Conservation (phyloP, 768 basidiomycete species). For the Xerocomus brunneocitrinus region DNA sequence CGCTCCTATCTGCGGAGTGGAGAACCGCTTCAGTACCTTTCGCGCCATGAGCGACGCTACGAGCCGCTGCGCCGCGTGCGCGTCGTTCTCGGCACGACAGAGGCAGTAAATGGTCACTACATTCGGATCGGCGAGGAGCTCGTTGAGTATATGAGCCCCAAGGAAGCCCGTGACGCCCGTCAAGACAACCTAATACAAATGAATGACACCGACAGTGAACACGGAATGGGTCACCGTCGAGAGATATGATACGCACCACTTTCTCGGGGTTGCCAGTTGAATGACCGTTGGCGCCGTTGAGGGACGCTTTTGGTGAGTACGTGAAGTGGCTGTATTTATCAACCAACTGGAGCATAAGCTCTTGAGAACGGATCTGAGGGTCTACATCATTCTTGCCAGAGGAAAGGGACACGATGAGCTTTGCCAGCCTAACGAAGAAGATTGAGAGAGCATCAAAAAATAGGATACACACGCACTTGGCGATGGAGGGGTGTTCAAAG, state of each 20-base stretch:
- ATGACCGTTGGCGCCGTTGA: constrained; percentile 11
- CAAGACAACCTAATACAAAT: constrained; percentile 29
- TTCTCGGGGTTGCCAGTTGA: constrained; percentile 1
- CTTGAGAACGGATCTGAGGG: constrained; percentile 25
- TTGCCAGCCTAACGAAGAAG: constrained; percentile 31
- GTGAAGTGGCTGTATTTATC: constrained; percentile 34
- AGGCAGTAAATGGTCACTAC: constrained; percentile 46
- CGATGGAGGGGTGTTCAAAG: constrained; percentile 46
- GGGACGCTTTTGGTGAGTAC: background rate
- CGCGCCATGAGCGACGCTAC: constrained; percentile 37
- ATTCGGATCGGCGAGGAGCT: constrained; percentile 33
- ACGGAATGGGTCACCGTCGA: background rate
- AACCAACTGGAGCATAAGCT: constrained; percentile 42
- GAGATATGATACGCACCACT: constrained; percentile 8
- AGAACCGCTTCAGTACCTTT: constrained; percentile 23
- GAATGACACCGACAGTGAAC: background rate
- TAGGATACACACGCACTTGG: constrained; percentile 25
- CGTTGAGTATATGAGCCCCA: constrained; percentile 47
- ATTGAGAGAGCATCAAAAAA: background rate
- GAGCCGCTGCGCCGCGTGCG: constrained; percentile 39
- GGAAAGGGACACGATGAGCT: constrained; percentile 34
- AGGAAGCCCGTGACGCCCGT: constrained; percentile 53
- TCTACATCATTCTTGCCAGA: constrained; percentile 24
- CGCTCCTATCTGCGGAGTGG: background rate
- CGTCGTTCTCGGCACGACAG: constrained; percentile 44